Base-by-base conservation (phyloP, 495 filamentous ascomycete species). In the Podospora anserina region DNA sequence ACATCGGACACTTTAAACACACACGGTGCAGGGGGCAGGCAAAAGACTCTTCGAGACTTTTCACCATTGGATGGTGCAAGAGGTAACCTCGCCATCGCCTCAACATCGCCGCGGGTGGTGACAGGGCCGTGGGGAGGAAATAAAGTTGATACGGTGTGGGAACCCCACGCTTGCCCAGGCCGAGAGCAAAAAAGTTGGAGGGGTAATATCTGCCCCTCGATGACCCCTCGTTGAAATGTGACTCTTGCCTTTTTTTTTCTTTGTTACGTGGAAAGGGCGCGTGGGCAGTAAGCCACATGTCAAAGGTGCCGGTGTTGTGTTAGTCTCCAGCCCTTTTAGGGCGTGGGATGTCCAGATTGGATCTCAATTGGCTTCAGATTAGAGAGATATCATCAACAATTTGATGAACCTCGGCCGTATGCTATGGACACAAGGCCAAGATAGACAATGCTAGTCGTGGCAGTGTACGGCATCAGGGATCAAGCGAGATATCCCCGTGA, bases 61-160 rank as follows among this genome's bases (percentile, higher is more conserved):
- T 49, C 39, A 49, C 39, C 39, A 49, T 49, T 49, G 39, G 39
- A 49, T 49, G 39, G 15, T 58, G 55, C n/a, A 58, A 58, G 11
- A 20, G n/a, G 55, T 26, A 58, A 58, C n/a, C 6, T 19, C 23
- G n/a, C 23, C 19, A 23, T 58, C n/a, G 55, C 55, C 54, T 32
- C 23, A 16, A 62, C 16, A 27, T 62, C 58, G 54, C 19, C 4
- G 18, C 54, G 4, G 44, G 23, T 44, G 39, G 6, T 27, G 18
- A 28, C 26, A 56, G 53, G 44, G 63, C 27, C 23, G 54, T 34
- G 67, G 61, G 34, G 30, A 53, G 23, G 49, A 55, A 65, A 64
- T 65, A 68, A 28, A 64, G 61, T 68, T 68, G 61, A 54, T 57
- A 65, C 67, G n/a, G 61, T 68, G 66, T 23, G 66, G 66, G 66